Evolutionary conservation across 345 rosid genomes (phyloP).

Genomic region (Pugionium cornutum): DNA sequence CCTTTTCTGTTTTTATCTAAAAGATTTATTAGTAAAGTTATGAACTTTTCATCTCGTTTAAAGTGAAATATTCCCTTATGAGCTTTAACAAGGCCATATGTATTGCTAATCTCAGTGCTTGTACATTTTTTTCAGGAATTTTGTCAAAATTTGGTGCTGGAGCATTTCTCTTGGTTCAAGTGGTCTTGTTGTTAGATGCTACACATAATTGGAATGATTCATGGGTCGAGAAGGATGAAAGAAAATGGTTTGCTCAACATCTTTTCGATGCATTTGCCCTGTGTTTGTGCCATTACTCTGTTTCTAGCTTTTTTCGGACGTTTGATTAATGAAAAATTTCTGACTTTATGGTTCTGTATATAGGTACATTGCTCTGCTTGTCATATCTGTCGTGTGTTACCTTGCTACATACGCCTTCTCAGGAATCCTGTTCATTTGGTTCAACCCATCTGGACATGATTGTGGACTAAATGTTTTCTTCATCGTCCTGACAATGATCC

Average conservation of each 20-base stretch:
- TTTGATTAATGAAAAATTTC: not conserved
- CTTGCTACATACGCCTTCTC: constrained; percentile 73
- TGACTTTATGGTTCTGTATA: constrained; percentile 28
- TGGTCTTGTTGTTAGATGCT: constrained; percentile 76
- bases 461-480: constrained; percentile 95
- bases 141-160: constrained; percentile 95
- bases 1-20: not conserved
- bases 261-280: not conserved
- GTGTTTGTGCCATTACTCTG: not conserved
- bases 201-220: constrained; percentile 95
- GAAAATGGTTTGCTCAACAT: constrained; percentile 63
- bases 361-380: constrained; percentile 89
- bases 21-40: not conserved
- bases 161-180: constrained; percentile 91
- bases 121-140: constrained; percentile 53
- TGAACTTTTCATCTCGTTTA: not conserved
- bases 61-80: too few relatives aligned
- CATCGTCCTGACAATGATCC: constrained; percentile 83
- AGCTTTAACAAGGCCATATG: not conserved
- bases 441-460: constrained; percentile 91
- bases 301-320: constrained; percentile 1
- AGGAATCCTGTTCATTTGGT: constrained; percentile 92
- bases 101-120: constrained; percentile 6
- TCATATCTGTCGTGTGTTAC: constrained; percentile 77
- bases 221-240: constrained; percentile 98